Conservation (phyloP, 2,329 filamentous ascomycete genomes). For the Colletotrichum horii region DNA sequence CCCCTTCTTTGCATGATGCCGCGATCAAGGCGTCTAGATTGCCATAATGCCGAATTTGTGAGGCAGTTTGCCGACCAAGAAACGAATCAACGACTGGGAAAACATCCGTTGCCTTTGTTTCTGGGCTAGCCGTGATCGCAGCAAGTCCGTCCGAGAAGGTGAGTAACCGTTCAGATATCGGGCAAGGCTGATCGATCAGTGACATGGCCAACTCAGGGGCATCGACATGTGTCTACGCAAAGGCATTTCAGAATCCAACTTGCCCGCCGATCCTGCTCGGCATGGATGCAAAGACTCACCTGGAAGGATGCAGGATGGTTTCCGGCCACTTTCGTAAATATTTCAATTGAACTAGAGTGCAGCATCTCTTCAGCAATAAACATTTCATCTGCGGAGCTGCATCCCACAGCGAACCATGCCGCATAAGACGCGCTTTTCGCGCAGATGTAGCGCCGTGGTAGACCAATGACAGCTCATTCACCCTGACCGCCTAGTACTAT, state of each 20-base stretch:
- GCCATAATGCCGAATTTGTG: no score
- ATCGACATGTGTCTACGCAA: background rate
- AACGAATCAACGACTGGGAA: no score
- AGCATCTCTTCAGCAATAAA: background rate
- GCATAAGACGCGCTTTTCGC: background rate
- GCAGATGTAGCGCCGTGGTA: background rate
- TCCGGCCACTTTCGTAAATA: accelerated
- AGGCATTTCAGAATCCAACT: background rate
- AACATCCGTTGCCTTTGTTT: background rate
- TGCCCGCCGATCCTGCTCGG: background rate
- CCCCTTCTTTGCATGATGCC: no score
- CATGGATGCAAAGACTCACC: background rate
- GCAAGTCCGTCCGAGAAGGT: background rate
- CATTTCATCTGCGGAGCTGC: background rate
- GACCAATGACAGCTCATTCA: background rate
- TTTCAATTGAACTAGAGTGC: background rate
- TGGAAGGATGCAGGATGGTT: background rate
- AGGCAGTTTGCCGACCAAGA: no score
- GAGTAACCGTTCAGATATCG: background rate
- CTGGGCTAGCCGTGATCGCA: background rate
- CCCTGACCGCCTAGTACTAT: background rate
- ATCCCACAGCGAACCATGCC: background rate
- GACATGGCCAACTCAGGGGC: no score
- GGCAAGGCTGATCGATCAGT: background rate
- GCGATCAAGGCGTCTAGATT: no score